A percentile compares a stretch with the other conserved stretches of the same genome.
These are phyloP conservation scores for Annulohypoxylon truncatum DNA, from an alignment of 2,329 filamentous ascomycete species.

Conservation along the genomic window DNA sequence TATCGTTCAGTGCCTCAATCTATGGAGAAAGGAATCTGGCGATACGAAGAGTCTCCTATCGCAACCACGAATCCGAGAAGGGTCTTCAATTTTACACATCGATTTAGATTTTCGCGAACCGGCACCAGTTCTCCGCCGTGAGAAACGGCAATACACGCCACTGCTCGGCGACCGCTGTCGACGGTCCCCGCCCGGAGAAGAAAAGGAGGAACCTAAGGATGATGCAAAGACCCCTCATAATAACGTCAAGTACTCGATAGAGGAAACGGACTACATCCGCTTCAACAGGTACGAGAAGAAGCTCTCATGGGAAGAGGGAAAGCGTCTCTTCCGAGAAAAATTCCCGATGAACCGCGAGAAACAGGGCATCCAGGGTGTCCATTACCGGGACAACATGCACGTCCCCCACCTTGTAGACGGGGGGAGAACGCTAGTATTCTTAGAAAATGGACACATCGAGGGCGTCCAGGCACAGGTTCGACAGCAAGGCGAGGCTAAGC, in stretches of 20 bases:
- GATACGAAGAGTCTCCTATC: constrained; percentile 33
- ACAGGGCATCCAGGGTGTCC: constrained; percentile 48
- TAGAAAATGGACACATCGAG: constrained; percentile 46
- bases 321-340: constrained; percentile 32
- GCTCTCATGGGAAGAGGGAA: constrained; percentile 41
- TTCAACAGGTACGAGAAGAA: constrained; percentile 46
- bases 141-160: constrained; percentile 23
- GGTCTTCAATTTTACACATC: background rate
- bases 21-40: constrained; percentile 31
- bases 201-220: constrained; percentile 1
- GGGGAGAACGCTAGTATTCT: constrained; percentile 41
- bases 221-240: constrained; percentile 36
- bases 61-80: constrained; percentile 22
- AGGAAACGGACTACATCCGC: constrained; percentile 49
- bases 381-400: constrained; percentile 47
- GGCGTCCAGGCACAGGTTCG: constrained; percentile 39
- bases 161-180: background rate
- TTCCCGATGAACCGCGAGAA: constrained; percentile 42
- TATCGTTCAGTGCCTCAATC: constrained; percentile 44
- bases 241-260: constrained; percentile 49
- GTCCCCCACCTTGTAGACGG: constrained; percentile 41
- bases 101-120: background rate
- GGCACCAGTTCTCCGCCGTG: constrained; percentile 22
- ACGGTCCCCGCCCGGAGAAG: constrained; percentile 4
- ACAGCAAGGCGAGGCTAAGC: constrained; percentile 44